Evolutionary conservation across 441 rosid species (phyloP), one percentile per base, ranked within the genome.

Genomic region (Syzygium malaccense): DNA sequence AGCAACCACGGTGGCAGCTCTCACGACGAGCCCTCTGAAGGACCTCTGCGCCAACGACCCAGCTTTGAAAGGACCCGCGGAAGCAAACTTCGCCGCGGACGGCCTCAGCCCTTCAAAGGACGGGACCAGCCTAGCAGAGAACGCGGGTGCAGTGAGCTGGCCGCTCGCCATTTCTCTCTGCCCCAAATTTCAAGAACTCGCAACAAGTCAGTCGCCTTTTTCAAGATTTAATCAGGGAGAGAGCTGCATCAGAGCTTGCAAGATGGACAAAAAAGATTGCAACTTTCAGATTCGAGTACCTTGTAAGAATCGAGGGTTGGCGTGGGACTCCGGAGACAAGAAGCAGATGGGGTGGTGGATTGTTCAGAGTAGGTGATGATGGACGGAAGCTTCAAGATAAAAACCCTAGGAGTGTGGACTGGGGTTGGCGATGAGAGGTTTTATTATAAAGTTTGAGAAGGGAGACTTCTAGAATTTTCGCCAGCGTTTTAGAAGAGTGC

Each of bases 1-100:
- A 86, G 99, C 97, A 32, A 98, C 98, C 7, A 92, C 93, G 32
- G 96, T 89, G 64, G 99, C 96, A 86, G 99, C 99, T 92, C 91
- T 95, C 18, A 98, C 98, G 84, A 96, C 95, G 84, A 98, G 92
- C 66, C 94, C 87, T 32, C 92, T 92, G 56, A 93, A 88, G 26
- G 91, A 91, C 87, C 92, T 88, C 51, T 88, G 94, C 19, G 91
- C 85, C 55, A 93, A 84, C 71, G 91, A 87, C 19, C 92, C 95
- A 25, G 92, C 86, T 86, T 90, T 94, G 88, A 92, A 85, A 2
- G 92, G 87, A 33, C 95, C 94, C 37, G 92, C 92, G 68, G 94
- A 92, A 53, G 95, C 86, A 86, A 95, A 91, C 93, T 94, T 96
- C 45, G 92, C 93, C 13, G 90, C 87, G 7, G 98, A 94, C 86